phyloP scores from a whole-genome alignment of 208 protist species.

The Histomonas meleagridis region DNA sequence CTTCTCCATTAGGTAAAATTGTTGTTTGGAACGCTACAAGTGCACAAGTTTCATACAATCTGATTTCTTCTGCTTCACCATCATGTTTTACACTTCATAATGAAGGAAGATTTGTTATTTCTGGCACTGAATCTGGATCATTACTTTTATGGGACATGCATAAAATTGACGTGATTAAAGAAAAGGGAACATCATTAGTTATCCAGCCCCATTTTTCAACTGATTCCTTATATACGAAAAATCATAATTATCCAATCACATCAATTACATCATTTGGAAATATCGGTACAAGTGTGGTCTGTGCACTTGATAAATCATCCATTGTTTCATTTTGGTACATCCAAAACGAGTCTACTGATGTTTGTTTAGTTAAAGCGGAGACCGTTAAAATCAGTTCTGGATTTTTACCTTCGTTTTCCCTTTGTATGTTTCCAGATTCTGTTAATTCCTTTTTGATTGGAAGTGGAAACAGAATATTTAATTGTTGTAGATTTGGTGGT shows the following conservation, averaged over 20 bases:
- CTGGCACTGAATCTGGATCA: conserved; percentile 4
- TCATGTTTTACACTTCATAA: background rate
- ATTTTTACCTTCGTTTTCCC: background rate
- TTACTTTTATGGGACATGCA: background rate
- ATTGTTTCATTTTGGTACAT: background rate
- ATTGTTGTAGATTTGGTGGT: background rate
- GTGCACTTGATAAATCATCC: background rate
- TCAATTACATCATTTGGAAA: background rate
- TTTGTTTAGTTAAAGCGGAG: background rate
- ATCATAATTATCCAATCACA: background rate
- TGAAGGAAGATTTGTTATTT: background rate
- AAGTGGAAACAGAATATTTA: background rate
- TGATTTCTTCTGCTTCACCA: background rate
- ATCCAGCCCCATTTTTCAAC: background rate
- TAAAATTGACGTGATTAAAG: background rate
- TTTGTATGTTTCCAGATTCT: background rate
- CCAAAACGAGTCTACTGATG: background rate
- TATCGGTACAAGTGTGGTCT: background rate
- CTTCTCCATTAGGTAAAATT: background rate
- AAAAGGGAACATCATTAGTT: background rate
- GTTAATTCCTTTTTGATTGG: background rate
- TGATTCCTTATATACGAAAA: background rate
- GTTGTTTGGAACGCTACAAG: background rate
- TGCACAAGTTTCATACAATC: background rate
- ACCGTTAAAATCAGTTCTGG: background rate